A percentile compares a stretch with the other conserved stretches of the same genome.
Evolutionary conservation across 208 protist species (phyloP).

Genomic region (Trypanosoma brucei): DNA sequence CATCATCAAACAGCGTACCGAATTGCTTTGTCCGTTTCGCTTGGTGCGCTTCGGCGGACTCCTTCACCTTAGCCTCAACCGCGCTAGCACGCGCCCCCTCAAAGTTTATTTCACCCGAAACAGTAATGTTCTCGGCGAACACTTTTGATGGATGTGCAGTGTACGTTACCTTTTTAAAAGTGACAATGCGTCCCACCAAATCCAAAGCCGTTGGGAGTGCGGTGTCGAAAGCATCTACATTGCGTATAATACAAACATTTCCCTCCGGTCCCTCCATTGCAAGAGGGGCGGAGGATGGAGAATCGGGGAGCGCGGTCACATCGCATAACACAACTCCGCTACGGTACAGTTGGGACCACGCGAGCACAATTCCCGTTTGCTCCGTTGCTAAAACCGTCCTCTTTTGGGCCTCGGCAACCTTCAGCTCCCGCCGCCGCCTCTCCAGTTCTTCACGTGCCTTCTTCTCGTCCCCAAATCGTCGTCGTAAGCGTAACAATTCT

Average conservation of each 20-base stretch:
- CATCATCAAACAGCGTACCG: constrained; percentile 19
- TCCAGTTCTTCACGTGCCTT: constrained; percentile 44
- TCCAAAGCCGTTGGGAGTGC: constrained; percentile 68
- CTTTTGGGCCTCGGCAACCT: constrained; percentile 22
- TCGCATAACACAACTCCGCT: constrained; percentile 65
- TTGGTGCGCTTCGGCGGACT: constrained; percentile 22
- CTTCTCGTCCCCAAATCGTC: constrained; percentile 36
- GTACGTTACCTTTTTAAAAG: constrained; percentile 70
- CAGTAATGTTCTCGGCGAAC: constrained; percentile 74
- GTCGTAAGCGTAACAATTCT: constrained; percentile 49
- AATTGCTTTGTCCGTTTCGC: constrained; percentile 18
- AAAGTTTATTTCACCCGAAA: constrained; percentile 44
- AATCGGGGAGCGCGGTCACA: constrained; percentile 13
- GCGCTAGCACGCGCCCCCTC: constrained; percentile 40
- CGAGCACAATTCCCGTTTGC: constrained; percentile 43
- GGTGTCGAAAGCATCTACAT: constrained; percentile 71
- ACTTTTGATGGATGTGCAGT: constrained; percentile 35
- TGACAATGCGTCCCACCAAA: constrained; percentile 56
- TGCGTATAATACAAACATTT: constrained; percentile 64
- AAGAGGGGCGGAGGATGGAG: not conserved
- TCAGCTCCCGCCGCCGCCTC: constrained; percentile 23
- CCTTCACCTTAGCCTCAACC: constrained; percentile 33
- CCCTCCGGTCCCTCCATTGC: not conserved
- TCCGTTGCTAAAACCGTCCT: constrained; percentile 33
- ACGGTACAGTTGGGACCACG: constrained; percentile 74